Percentiles rank a stretch among this genome's conserved stretches.
These are phyloP conservation scores for Moringa oleifera DNA, from an alignment of 345 rosid genomes.

Conservation along the genomic window DNA sequence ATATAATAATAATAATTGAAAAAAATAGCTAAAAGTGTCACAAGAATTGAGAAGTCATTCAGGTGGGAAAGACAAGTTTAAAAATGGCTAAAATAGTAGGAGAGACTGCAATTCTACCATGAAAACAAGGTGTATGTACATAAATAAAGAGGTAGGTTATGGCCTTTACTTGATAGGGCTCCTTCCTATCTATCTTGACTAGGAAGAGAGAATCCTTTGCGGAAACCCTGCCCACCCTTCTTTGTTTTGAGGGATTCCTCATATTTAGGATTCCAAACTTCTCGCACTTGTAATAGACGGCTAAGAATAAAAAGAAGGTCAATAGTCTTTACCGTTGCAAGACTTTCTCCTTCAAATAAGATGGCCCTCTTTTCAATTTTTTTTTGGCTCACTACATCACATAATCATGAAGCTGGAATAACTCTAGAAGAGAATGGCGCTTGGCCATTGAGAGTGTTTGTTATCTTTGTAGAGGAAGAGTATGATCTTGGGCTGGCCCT, in stretches of 20 bases:
- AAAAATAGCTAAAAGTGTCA: too few relatives aligned
- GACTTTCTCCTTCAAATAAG: conserved; percentile 1
- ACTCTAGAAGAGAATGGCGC: conserved; percentile 3
- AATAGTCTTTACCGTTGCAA: conserved; percentile 10
- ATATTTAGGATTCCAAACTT: neutral
- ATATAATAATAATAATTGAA: too few relatives aligned
- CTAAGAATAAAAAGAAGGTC: conserved; percentile 8
- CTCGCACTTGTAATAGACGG: conserved; percentile 5
- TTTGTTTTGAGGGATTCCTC: conserved; percentile 3
- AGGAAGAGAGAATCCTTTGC: conserved; percentile 8
- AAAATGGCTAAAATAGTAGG: too few relatives aligned
- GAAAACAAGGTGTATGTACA: too few relatives aligned
- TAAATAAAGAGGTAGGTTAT: too few relatives aligned
- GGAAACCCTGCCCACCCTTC: conserved; percentile 12
- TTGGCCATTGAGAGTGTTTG: conserved; percentile 3
- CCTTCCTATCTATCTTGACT: conserved; percentile 8
- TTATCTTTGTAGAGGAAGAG: conserved; percentile 2
- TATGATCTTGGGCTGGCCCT: neutral
- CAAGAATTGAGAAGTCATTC: too few relatives aligned
- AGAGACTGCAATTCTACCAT: too few relatives aligned
- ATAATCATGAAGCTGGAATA: conserved; percentile 8
- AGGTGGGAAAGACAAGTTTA: too few relatives aligned
- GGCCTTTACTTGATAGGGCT: neutral
- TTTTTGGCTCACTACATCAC: neutral
- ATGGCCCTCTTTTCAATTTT: conserved; percentile 1